Percentiles rank a stretch among this genome's conserved stretches.
These are phyloP conservation scores for Scutellaria barbata DNA, from an alignment of 257 asterid species.

Conservation along the genomic window DNA sequence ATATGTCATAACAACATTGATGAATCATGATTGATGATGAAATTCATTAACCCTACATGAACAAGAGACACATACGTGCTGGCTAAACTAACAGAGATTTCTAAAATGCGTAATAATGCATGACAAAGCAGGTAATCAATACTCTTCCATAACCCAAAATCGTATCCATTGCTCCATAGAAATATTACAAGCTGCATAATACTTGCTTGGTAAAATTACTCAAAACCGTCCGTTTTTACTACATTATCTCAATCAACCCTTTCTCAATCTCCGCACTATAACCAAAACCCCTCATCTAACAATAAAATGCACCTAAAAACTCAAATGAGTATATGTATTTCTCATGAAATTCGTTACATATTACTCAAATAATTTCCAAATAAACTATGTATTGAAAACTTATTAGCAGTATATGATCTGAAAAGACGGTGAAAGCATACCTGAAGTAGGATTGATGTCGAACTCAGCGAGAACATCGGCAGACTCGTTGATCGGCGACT, in stretches of 20 bases:
- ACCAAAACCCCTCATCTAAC: not conserved
- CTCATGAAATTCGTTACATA: not conserved
- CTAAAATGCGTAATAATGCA: not conserved
- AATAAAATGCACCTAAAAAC: not conserved
- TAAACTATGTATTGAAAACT: not conserved
- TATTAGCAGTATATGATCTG: too few species aligned
- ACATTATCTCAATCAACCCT: not conserved
- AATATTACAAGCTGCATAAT: too few species aligned
- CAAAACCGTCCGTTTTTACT: not conserved
- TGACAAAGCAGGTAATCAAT: too few species aligned
- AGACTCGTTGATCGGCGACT: slow-evolving; percentile 37
- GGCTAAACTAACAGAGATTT: not conserved
- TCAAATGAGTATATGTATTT: not conserved
- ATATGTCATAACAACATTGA: too few species aligned
- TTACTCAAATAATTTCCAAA: not conserved
- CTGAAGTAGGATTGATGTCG: slow-evolving; percentile 50
- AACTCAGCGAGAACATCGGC: slow-evolving; percentile 68
- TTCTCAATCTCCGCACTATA: slow-evolving; percentile 10
- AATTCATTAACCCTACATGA: not conserved
- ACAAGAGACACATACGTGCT: not conserved
- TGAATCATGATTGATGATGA: not conserved
- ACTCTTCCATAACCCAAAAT: too few species aligned
- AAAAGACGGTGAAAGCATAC: slow-evolving; percentile 26
- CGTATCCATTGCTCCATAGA: too few species aligned
- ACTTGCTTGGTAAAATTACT: not conserved